A percentile compares a stretch with the other conserved stretches of the same genome.
phyloP scores from a whole-genome alignment of 257 asterid genomes.

The Penstemon newberryi region DNA sequence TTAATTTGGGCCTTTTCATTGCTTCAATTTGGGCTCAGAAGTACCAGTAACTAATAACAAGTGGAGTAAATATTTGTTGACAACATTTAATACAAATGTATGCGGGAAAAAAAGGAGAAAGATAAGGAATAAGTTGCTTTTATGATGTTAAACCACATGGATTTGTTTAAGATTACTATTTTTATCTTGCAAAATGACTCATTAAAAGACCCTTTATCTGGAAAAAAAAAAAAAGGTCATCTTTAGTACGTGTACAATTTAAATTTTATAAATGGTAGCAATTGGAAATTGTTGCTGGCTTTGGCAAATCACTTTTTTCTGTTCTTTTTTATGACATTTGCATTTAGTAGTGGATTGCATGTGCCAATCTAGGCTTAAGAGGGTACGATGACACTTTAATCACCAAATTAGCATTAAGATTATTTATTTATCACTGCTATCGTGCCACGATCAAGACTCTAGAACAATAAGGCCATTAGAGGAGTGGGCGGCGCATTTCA shows the following conservation, averaged over 20 bases:
- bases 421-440: not conserved
- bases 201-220: not conserved
- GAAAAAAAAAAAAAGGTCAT: not conserved
- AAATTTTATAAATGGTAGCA: not conserved
- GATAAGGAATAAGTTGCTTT: too few species aligned
- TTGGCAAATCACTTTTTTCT: not conserved
- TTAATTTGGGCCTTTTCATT: too few species aligned
- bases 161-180: not conserved
- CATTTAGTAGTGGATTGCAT: slow-evolving; percentile 19
- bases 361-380: slow-evolving; percentile 11
- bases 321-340: not conserved
- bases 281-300: not conserved
- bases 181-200: not conserved
- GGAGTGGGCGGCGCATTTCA: not conserved
- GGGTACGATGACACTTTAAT: not conserved
- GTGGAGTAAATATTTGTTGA: too few species aligned
- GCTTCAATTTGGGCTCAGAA: too few species aligned
- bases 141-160: too few species aligned
- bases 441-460: not conserved
- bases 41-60: too few species aligned
- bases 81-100: too few species aligned
- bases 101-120: too few species aligned
- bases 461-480: not conserved
- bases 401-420: not conserved
- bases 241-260: not conserved